Base-by-base conservation (phyloP, 129 eudicot species). In the Pseudognaphalium luteoalbum region DNA sequence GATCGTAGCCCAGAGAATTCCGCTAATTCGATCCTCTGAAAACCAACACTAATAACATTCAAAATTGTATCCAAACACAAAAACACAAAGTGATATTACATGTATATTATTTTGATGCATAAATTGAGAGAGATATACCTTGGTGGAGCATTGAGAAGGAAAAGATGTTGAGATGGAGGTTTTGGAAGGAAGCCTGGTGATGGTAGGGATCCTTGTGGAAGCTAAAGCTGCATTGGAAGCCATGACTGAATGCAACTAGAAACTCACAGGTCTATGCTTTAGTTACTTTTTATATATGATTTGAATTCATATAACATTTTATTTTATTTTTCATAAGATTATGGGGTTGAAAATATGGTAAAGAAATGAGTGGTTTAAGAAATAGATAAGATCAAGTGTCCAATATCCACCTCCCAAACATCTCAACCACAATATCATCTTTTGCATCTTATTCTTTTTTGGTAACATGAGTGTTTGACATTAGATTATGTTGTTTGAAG, bases 171-270 rank as follows among this genome's bases (percentile, higher is more conserved):
- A 73, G 34, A 81, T 79, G 17, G 92, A 72, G 78, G 72, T 44
- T 80, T 80, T 88, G 59, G 97, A 83, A 0, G 96, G 84, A 81
- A 94, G 91, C 70, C 85, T 87, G 12, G 89, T 82, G 80, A 73
- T 84, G 21, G 94, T 70, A 35, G 97, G 90, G 81, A 95, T 83
- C 80, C 96, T 87, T 72, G 99, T 85, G 81, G 96, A 91, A 80
- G 96, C 97, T 68, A 94, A 76, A 86, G 99, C 96, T 86, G 97
- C 97, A 77, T 89, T 84, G 74, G 96, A 82, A 14, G 96, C 96
- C 97, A 94, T 94, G 83, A 34, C n/a, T 87, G 79, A 82, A 25
- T 79, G 72, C 83, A 86, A 80, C 88, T 75, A 68, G 73, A 78
- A 71, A 68, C 75, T 77, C 50, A 42, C 74, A 73, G 68, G 72